Percentiles rank a stretch among this genome's conserved stretches.
Conservation (phyloP, 2,329 filamentous ascomycete species). For the Calcarisporium arbuscula region DNA sequence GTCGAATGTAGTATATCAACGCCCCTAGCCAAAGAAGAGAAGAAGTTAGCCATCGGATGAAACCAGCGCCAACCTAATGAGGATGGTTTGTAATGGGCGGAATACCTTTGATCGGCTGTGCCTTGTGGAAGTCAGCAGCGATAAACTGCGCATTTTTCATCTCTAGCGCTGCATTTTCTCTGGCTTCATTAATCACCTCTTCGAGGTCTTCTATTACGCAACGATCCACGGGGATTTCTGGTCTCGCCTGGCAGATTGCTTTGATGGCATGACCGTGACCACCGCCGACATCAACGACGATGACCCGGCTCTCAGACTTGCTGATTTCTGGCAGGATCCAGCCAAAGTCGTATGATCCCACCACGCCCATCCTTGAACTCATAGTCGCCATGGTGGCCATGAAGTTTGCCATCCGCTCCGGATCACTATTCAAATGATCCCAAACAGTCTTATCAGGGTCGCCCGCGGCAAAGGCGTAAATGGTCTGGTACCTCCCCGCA, state of each 20-base stretch:
- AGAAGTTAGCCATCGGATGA: slow-evolving; percentile 2
- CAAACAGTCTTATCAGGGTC: slow-evolving; percentile 22
- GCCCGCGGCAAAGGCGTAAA: slow-evolving; percentile 21
- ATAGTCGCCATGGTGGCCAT: slow-evolving; percentile 9
- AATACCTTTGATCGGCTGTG: slow-evolving; percentile 13
- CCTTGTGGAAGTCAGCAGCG: slow-evolving; percentile 13
- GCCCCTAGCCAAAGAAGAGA: slow-evolving; percentile 19
- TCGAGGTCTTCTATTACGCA: slow-evolving; percentile 10
- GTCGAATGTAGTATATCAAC: slow-evolving; percentile 27
- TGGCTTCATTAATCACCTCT: slow-evolving; percentile 14
- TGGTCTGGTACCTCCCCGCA: slow-evolving; percentile 15
- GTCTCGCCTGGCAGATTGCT: slow-evolving; percentile 8
- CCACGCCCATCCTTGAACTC: background rate
- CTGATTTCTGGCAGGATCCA: background rate
- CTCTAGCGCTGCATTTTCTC: slow-evolving; percentile 9
- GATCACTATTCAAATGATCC: slow-evolving; percentile 21
- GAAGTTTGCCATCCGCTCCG: slow-evolving; percentile 17
- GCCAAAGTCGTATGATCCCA: background rate
- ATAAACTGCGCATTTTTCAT: slow-evolving; percentile 2
- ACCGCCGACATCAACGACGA: slow-evolving; percentile 14
- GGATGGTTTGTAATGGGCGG: too few species aligned
- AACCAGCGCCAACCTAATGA: too few species aligned
- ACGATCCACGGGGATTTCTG: slow-evolving; percentile 3
- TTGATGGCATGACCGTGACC: slow-evolving; percentile 13
- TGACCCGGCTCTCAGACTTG: slow-evolving; percentile 1